phyloP scores from a whole-genome alignment of 371 early-diverging fungal species.

The Hamiltosporidium tvaerminnensis region DNA sequence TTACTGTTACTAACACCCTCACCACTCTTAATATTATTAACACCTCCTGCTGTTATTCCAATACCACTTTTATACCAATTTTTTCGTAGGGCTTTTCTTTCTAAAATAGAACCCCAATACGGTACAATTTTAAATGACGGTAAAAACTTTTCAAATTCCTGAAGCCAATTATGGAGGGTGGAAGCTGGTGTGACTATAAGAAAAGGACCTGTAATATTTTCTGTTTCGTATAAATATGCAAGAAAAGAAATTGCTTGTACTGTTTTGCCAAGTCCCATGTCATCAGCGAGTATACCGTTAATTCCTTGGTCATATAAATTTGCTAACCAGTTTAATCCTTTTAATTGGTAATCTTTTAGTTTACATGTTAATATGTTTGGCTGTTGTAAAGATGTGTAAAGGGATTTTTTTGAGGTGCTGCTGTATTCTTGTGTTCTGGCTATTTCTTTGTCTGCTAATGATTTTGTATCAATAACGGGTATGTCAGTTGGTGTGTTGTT shows the following conservation, averaged over 20 bases:
- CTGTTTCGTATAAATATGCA: slow-evolving; percentile 62
- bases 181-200: slow-evolving; percentile 80
- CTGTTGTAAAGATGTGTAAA: slow-evolving; percentile 56
- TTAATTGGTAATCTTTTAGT: slow-evolving; percentile 78
- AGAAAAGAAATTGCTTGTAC: slow-evolving; percentile 79
- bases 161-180: slow-evolving; percentile 87
- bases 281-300: slow-evolving; percentile 85
- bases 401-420: slow-evolving; percentile 3
- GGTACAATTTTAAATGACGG: slow-evolving; percentile 69
- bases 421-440: slow-evolving; percentile 59
- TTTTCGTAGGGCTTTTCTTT: slow-evolving; percentile 68
- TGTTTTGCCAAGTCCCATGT: slow-evolving; percentile 83
- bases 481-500: slow-evolving; percentile 8
- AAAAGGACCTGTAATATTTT: slow-evolving; percentile 82
- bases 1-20: too few species aligned
- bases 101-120: slow-evolving; percentile 76
- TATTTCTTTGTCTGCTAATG: slow-evolving; percentile 56
- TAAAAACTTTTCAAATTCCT: slow-evolving; percentile 72
- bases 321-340: slow-evolving; percentile 92
- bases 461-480: neutral
- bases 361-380: slow-evolving; percentile 70
- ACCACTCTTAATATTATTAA: too few species aligned
- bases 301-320: slow-evolving; percentile 83
- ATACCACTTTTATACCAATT: slow-evolving; percentile 64
- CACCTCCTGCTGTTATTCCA: too few species aligned